Evolutionary conservation across 2,329 filamentous ascomycete genomes (phyloP).

Genomic region (Bertia moriformis): DNA sequence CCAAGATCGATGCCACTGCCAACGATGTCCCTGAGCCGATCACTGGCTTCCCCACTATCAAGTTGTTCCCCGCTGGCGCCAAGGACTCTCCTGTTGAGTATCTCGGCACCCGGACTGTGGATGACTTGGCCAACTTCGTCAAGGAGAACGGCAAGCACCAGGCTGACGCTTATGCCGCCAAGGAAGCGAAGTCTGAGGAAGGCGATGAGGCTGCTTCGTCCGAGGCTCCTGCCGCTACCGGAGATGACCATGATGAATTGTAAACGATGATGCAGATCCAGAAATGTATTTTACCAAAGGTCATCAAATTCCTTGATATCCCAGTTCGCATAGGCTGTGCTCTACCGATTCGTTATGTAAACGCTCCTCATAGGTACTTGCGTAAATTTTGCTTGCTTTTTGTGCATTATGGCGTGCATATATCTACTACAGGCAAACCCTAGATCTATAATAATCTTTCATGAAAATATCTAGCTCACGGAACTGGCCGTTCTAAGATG

Average conservation of each 20-base stretch:
- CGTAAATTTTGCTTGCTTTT: too few relatives aligned
- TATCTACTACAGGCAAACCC: too few relatives aligned
- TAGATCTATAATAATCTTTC: too few relatives aligned
- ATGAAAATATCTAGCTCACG: too few relatives aligned
- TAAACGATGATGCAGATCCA: background rate
- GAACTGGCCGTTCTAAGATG: too few relatives aligned
- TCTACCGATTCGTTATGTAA: too few relatives aligned
- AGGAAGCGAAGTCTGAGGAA: background rate
- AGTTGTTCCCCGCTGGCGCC: constrained; percentile 81
- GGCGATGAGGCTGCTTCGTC: background rate
- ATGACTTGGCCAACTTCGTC: constrained; percentile 85
- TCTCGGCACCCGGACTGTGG: constrained; percentile 71
- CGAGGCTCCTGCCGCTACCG: background rate
- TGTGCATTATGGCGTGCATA: too few relatives aligned
- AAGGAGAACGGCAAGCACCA: constrained; percentile 89
- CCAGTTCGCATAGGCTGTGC: too few relatives aligned
- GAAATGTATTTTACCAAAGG: background rate
- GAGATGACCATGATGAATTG: background rate
- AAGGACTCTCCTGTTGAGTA: constrained; percentile 81
- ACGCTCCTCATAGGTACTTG: too few relatives aligned
- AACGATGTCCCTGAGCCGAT: constrained; percentile 98
- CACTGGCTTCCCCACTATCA: constrained; percentile 96
- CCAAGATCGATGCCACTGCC: constrained; percentile 90
- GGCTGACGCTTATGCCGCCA: constrained; percentile 39
- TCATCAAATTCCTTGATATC: too few relatives aligned